phyloP scores from a whole-genome alignment of 2,329 filamentous ascomycete genomes.

The Penicillium sp. region DNA sequence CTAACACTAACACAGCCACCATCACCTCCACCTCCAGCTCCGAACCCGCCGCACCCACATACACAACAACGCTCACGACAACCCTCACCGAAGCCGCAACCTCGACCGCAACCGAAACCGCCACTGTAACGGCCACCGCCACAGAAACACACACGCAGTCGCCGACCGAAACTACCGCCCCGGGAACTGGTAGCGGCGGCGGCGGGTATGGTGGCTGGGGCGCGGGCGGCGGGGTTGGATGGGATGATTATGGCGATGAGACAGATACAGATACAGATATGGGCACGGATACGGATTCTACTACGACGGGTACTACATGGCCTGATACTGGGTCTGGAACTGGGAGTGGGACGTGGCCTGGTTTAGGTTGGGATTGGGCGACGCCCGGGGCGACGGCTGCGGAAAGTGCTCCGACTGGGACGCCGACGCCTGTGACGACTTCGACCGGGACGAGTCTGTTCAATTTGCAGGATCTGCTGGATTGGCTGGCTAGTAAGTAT shows the following conservation, averaged over 20 bases:
- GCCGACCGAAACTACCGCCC: not conserved
- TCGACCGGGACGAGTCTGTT: not conserved
- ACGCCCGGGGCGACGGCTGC: not conserved
- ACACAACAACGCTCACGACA: not conserved
- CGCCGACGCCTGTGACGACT: not conserved
- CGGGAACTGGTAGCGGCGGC: not conserved
- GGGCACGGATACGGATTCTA: not conserved
- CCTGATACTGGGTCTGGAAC: not conserved
- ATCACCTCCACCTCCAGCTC: not conserved
- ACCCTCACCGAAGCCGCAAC: not conserved
- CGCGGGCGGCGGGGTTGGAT: not conserved
- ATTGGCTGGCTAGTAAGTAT: constrained; percentile 12
- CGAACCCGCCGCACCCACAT: not conserved
- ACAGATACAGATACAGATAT: too few relatives aligned
- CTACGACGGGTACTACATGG: not conserved
- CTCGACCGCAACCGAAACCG: not conserved
- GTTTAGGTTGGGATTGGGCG: not conserved
- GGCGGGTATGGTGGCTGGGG: not conserved
- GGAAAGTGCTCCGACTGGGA: not conserved
- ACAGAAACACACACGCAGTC: not conserved
- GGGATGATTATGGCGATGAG: not conserved
- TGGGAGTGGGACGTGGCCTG: not conserved
- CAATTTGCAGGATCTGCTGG: constrained; percentile 11
- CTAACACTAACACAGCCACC: not conserved
- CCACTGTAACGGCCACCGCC: not conserved